phyloP scores from a whole-genome alignment of 164 flowering plant genomes.

The Macadamia integrifolia region DNA sequence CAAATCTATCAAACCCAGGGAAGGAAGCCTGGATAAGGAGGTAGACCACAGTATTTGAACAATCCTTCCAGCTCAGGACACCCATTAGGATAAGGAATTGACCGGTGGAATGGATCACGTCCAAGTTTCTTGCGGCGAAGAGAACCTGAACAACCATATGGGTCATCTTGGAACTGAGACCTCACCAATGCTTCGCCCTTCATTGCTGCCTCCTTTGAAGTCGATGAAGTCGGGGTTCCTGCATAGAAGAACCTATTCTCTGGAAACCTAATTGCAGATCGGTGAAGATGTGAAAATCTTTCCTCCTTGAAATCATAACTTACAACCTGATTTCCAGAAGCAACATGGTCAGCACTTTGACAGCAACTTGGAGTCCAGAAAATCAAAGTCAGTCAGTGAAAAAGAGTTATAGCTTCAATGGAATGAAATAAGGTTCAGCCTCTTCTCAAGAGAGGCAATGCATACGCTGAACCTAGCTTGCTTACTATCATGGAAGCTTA shows the following conservation, averaged over 20 bases:
- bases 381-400: background rate
- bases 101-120: conserved; percentile 89
- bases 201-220: conserved; percentile 58
- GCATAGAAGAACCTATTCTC: conserved; percentile 63
- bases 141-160: conserved; percentile 76
- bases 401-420: background rate
- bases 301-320: conserved; percentile 93
- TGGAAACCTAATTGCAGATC: conserved; percentile 84
- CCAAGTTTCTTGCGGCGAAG: conserved; percentile 63
- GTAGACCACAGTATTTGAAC: conserved; percentile 69
- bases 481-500: too few species aligned
- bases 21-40: conserved; percentile 54
- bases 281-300: conserved; percentile 74
- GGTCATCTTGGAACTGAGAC: conserved; percentile 75
- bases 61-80: conserved; percentile 75
- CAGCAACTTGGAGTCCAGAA: background rate
- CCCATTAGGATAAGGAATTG: conserved; percentile 87
- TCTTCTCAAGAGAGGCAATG: background rate
- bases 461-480: too few species aligned
- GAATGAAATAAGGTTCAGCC: background rate
- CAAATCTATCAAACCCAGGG: conserved; percentile 43
- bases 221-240: conserved; percentile 71
- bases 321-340: conserved; percentile 52
- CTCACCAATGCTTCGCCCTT: conserved; percentile 86
- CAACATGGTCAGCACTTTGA: background rate